Base-by-base conservation (phyloP, 768 basidiomycete species). In the Rhizopogon vesiculosus region DNA sequence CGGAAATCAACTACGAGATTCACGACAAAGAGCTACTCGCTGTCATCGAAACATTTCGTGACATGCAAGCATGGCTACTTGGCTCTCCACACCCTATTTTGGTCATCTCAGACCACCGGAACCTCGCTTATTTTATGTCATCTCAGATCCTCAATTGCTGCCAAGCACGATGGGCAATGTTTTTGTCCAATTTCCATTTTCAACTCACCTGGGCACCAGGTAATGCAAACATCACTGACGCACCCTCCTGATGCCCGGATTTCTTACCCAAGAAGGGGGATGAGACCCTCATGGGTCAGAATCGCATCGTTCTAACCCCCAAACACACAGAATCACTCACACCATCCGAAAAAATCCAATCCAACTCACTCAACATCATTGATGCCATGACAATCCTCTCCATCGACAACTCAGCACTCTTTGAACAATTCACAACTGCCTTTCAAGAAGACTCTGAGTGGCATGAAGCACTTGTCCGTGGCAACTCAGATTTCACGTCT, bases 1-100 rank as follows among this genome's bases (percentile, higher is more conserved):
- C 73, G 0, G 73, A 79, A 53, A 51, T 68, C 25, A 78, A 78
- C 61, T 79, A 79, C 59, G 65, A 72, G 22, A 66, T 70, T 2
- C 68, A 76, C 58, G 70, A 79, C 58, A 75, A 76, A 59, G 79
- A 80, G 56, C 58, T 78, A 3, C 63, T 79, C 0, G 73, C 75
- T 1, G 70, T 79, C 41, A 56, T 78, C 7, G 61, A 67, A 3
- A 59, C 66, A 0, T 69, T 74, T 48, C 41, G 51, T 9, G 31
- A 61, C 12, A 70, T 63, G 72, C 50, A 65, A 0, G 57, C 62
- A 7, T 73, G 61, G 53, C 60, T 71, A 7, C 59, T 65, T 22
- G 64, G 68, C 5, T 33, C 61, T 0, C 12, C 22, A 0, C 2
- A 35, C 1, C 61, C 65, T 0, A 56, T 73, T 18, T 45, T 56